Conservation (phyloP, 1,284 basidiomycete species). For the Trichosporon coremiiforme region DNA sequence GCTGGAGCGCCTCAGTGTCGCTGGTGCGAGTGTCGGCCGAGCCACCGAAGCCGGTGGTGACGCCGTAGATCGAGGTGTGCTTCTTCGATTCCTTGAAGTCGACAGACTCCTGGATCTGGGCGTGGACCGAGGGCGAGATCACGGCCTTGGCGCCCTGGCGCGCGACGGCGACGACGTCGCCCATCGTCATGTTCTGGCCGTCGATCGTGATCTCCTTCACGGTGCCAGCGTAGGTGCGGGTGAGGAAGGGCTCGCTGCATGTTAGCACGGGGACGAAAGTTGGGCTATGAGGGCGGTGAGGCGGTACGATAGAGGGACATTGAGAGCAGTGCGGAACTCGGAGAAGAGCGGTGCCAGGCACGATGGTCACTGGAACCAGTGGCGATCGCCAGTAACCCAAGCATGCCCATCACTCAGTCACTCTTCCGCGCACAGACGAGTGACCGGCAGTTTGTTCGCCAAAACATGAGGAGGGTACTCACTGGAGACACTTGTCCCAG, state of each 20-base stretch:
- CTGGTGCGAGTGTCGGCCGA: constrained; percentile 32
- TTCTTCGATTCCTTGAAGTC: constrained; percentile 34
- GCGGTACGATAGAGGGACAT: not conserved
- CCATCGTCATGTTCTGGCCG: constrained; percentile 26
- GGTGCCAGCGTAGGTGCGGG: constrained; percentile 22
- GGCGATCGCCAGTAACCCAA: not conserved
- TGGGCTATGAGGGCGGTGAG: not conserved
- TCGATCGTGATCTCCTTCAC: constrained; percentile 28
- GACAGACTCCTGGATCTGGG: constrained; percentile 29
- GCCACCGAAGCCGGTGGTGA: constrained; percentile 34
- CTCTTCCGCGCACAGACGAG: not conserved
- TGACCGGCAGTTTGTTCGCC: too few species aligned
- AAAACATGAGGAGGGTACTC: not conserved
- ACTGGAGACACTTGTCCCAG: constrained; percentile 15
- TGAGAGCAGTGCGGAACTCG: not conserved
- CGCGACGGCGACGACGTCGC: constrained; percentile 32
- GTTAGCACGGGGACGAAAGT: not conserved
- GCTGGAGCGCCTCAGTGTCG: constrained; percentile 33
- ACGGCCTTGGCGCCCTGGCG: constrained; percentile 29
- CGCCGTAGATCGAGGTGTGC: constrained; percentile 34
- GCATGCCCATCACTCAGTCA: not conserved
- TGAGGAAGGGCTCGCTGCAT: constrained; percentile 30
- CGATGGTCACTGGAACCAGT: not conserved
- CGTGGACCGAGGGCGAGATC: constrained; percentile 23
- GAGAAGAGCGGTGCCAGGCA: not conserved